phyloP scores from a whole-genome alignment of 352 stramenopile species.

The Pythium sukuiense region DNA sequence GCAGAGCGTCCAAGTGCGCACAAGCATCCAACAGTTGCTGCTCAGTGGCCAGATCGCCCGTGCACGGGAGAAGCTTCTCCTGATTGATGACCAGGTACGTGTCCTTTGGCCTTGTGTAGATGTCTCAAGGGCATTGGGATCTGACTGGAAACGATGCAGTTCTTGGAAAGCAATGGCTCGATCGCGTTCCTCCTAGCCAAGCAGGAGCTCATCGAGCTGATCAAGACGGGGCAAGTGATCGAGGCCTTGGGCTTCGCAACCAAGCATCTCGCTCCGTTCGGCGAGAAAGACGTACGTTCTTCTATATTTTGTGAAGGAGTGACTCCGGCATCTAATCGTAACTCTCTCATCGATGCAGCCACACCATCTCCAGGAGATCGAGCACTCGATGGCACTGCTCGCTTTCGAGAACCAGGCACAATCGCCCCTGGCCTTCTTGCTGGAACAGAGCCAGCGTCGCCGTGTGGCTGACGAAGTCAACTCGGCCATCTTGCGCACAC shows the following conservation, averaged over 20 bases:
- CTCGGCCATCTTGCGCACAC: slow-evolving; percentile 62
- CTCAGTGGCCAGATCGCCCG: slow-evolving; percentile 61
- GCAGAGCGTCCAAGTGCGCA: slow-evolving; percentile 70
- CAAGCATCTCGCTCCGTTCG: slow-evolving; percentile 68
- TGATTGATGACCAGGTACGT: slow-evolving; percentile 48
- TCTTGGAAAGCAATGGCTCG: slow-evolving; percentile 52
- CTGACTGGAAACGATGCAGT: slow-evolving; percentile 25
- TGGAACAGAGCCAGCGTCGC: slow-evolving; percentile 62
- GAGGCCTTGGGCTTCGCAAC: slow-evolving; percentile 73
- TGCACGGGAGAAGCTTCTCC: slow-evolving; percentile 51
- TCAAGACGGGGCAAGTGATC: slow-evolving; percentile 62
- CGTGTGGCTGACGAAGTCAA: slow-evolving; percentile 77
- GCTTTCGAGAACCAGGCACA: slow-evolving; percentile 70
- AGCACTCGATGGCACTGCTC: slow-evolving; percentile 74
- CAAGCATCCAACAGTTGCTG: slow-evolving; percentile 68
- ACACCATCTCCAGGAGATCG: slow-evolving; percentile 73
- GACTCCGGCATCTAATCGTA: background rate
- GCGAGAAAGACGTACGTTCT: slow-evolving; percentile 68
- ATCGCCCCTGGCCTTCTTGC: slow-evolving; percentile 53
- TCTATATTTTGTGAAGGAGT: background rate
- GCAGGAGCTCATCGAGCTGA: slow-evolving; percentile 80
- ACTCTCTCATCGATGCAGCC: slow-evolving; percentile 30
- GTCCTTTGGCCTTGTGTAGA: background rate
- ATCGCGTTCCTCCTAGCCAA: slow-evolving; percentile 82
- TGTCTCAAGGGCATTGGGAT: too few species aligned